Base-by-base conservation (phyloP, 2,329 filamentous ascomycete genomes). In the Samsoniella hepiali region DNA sequence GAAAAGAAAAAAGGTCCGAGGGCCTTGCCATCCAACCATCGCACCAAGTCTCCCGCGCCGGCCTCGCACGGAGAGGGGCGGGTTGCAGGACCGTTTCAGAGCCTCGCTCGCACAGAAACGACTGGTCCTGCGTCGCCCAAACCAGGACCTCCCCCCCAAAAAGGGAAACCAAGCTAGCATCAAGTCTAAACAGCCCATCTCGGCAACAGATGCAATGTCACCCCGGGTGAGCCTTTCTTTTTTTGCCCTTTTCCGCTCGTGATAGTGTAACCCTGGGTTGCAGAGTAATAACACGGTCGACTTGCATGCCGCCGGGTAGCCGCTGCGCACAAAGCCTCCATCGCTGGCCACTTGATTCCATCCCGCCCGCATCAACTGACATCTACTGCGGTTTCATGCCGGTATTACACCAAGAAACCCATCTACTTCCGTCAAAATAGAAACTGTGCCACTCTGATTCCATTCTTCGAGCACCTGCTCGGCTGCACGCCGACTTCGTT, bases 341-440 rank as follows among this genome's bases (percentile, higher is more conserved):
- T 58, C 45, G 56, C 44, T 50, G 44, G n/a, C 44, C 44, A 58
- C 32, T 58, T 58, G 40, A 58, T 38, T 58, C 56, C 56, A 58
- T 58, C 44, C 10, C 13, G 10, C 44, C 29, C 31, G 15, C 44
- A 29, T 50, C 32, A 13, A 13, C 55, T 36, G 49, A 53, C 9
- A 29, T 22, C 15, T 4, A 36, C 31, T 22, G 31, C 11, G 53
- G 53, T 58, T 58, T 47, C 55, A 58, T n/a, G 15, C 42, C 17
- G 31, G 11, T n/a, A 7, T 29, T 29, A 22, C 36, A 42, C 8
- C 22, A 34, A 22, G 27, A 10, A 27, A 27, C n/a, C 8, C 22
- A 13, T 29, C 5, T 49, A 49, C 10, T 49, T 49, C n/a, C 29
- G 10, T 47, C 44, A 27, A 49, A 49, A 49, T 29, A 49, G 45